Conservation (phyloP, 2,329 filamentous ascomycete species). For the Cladophialophora chaetospira region DNA sequence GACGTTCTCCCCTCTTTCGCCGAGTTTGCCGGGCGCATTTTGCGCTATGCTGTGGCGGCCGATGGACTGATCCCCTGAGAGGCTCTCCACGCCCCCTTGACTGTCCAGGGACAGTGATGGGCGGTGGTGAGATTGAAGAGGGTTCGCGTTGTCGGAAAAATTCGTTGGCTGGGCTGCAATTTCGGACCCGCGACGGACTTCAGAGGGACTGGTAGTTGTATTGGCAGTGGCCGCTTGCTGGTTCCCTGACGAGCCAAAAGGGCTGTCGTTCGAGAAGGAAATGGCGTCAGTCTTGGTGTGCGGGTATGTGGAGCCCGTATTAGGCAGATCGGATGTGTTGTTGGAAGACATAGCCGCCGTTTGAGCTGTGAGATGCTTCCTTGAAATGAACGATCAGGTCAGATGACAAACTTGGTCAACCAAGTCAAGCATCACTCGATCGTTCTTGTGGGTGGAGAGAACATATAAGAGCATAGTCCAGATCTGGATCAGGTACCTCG, state of each 20-base stretch:
- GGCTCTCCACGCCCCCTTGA: not conserved
- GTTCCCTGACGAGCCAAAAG: not conserved
- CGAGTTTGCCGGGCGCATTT: conserved; percentile 16
- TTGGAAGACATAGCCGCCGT: not conserved
- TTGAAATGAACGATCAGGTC: no score
- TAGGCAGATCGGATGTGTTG: not conserved
- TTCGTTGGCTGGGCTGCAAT: not conserved
- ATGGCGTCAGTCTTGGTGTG: not conserved
- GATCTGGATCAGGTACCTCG: no score
- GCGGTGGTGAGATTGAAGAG: conserved; percentile 11
- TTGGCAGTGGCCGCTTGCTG: not conserved
- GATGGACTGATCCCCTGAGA: conserved; percentile 8
- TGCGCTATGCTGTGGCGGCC: conserved; percentile 1
- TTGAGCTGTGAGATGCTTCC: no score
- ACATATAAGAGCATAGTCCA: no score
- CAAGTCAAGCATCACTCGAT: no score
- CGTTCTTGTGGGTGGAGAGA: no score
- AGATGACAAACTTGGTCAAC: no score
- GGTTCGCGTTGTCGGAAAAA: not conserved
- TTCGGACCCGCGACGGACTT: not conserved
- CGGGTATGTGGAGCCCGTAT: conserved; percentile 5
- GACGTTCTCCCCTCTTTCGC: conserved; percentile 8
- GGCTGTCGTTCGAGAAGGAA: conserved; percentile 1
- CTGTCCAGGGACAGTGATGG: not conserved
- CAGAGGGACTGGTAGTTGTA: not conserved